These are phyloP conservation scores for Colletotrichum falcatum DNA, from an alignment of 2,329 filamentous ascomycete genomes.

Conservation along the genomic window DNA sequence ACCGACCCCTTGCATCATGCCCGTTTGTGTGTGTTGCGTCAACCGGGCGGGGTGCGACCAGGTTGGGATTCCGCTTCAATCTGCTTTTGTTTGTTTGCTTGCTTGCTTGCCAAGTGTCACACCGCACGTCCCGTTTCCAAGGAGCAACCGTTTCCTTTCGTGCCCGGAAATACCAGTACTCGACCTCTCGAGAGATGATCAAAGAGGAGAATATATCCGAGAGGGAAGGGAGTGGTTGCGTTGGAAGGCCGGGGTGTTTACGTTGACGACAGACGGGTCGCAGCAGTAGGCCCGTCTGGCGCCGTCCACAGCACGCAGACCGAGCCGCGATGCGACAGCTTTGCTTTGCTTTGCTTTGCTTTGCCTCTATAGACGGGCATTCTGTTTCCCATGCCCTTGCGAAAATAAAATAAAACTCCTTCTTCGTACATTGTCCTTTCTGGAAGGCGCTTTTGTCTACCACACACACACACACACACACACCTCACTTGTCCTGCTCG, in stretches of 20 bases:
- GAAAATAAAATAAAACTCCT: neutral
- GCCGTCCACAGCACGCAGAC: too few species aligned
- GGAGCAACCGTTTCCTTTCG: neutral
- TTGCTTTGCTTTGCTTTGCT: too few species aligned
- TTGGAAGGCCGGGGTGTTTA: too few species aligned
- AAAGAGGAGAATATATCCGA: neutral
- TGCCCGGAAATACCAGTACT: neutral
- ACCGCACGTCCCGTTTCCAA: neutral
- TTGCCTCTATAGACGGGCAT: neutral
- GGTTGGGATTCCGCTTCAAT: neutral
- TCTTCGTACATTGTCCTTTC: neutral
- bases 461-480: constrained; percentile 51
- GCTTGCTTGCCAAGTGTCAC: neutral
- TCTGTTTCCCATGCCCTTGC: neutral
- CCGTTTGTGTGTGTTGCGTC: neutral
- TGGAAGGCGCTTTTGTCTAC: neutral
- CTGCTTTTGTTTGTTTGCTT: neutral
- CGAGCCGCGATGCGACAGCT: neutral
- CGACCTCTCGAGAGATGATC: neutral
- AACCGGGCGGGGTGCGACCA: neutral
- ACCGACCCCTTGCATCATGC: constrained; percentile 3
- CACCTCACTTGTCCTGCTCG: constrained; percentile 50
- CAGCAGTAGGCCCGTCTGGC: too few species aligned
- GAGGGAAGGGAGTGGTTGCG: neutral
- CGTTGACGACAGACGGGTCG: neutral